These are phyloP conservation scores for Asterella californica DNA, from an alignment of 225 moss, liverwort and hornwort species.

Conservation along the genomic window DNA sequence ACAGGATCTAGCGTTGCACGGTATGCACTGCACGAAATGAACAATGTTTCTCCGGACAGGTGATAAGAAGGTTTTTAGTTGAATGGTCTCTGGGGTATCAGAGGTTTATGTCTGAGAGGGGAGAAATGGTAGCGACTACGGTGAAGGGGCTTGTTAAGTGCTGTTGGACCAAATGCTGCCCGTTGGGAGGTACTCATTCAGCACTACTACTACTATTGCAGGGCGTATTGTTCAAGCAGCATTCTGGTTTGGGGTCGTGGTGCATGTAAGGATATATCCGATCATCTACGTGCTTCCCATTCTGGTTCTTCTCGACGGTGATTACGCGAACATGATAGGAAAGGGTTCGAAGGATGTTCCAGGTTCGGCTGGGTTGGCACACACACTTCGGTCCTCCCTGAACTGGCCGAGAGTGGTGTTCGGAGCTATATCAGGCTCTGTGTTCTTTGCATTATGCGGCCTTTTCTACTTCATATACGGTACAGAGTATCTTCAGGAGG, in stretches of 20 bases:
- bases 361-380: not conserved
- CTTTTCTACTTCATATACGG: conserved; percentile 73
- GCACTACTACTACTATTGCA: conserved; percentile 19
- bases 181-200: not conserved
- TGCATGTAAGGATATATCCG: conserved; percentile 92
- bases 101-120: too few relatives aligned
- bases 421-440: conserved; percentile 65
- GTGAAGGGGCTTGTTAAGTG: not conserved
- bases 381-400: conserved; percentile 33
- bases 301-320: conserved; percentile 62
- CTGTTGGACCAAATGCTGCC: not conserved
- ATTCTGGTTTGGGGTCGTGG: conserved; percentile 86
- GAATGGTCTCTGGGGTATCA: too few relatives aligned
- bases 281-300: conserved; percentile 85
- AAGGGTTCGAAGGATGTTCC: not conserved
- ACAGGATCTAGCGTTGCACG: too few relatives aligned
- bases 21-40: too few relatives aligned
- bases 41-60: too few relatives aligned
- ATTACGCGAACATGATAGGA: conserved; percentile 36
- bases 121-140: too few relatives aligned
- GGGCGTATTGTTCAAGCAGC: conserved; percentile 80
- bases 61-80: too few relatives aligned
- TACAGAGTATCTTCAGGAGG: conserved; percentile 72
- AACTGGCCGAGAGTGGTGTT: conserved; percentile 66
- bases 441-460: conserved; percentile 63